phyloP scores from a whole-genome alignment of 805 yeast species.

The Wickerhamomyces sydowiorum region DNA sequence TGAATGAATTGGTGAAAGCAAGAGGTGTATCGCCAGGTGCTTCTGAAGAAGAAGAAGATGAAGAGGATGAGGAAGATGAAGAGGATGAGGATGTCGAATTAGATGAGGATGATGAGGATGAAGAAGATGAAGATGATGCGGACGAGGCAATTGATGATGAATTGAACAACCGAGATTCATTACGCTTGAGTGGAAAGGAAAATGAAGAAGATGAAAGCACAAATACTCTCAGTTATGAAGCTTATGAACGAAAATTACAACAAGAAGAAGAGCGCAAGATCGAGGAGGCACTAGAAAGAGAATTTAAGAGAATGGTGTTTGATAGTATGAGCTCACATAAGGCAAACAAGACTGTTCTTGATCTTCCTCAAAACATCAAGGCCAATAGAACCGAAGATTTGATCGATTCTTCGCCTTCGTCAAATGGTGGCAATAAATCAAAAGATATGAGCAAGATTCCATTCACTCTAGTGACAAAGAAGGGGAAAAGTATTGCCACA shows the following conservation, averaged over 20 bases:
- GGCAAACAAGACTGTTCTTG: conserved; percentile 4
- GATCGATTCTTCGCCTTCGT: background rate
- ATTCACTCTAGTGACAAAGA: conserved; percentile 51
- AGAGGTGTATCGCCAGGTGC: conserved; percentile 7
- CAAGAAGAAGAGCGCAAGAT: conserved; percentile 39
- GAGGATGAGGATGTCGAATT: conserved; percentile 15
- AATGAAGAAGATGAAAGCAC: conserved; percentile 21
- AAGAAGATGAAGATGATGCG: too few species aligned
- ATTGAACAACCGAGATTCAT: too few species aligned
- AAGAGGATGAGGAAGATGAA: conserved; percentile 21
- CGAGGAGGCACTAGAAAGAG: conserved; percentile 49
- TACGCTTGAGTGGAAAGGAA: too few species aligned
- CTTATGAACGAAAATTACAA: conserved; percentile 29
- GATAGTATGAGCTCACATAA: conserved; percentile 38
- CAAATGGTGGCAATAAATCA: conserved; percentile 17
- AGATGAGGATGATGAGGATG: conserved; percentile 19
- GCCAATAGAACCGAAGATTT: background rate
- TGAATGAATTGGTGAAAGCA: conserved; percentile 28
- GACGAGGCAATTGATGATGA: too few species aligned
- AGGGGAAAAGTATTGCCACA: conserved; percentile 41
- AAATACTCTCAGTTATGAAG: conserved; percentile 30
- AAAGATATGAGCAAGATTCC: conserved; percentile 21
- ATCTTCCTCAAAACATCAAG: conserved; percentile 11
- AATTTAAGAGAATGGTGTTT: conserved; percentile 45
- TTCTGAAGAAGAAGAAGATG: conserved; percentile 21